Evolutionary conservation across 2,329 filamentous ascomycete species (phyloP).

Genomic region (Stemphylium lycopersici): DNA sequence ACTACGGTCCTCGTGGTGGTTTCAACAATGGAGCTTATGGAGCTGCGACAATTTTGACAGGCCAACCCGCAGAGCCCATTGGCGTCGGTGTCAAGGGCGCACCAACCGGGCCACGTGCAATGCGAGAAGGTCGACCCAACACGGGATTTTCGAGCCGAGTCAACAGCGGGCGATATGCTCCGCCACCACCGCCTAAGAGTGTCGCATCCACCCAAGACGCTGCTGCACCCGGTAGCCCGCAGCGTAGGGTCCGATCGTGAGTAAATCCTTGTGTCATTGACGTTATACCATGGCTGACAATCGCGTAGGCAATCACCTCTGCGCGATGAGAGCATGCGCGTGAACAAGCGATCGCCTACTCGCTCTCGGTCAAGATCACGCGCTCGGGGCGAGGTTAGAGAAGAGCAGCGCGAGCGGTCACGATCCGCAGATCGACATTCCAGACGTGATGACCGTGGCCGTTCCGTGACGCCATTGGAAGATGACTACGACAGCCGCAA

Average conservation of each 20-base stretch:
- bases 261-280: conserved; percentile 11
- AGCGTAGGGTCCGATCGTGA: conserved; percentile 40
- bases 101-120: conserved; percentile 91
- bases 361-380: conserved; percentile 51
- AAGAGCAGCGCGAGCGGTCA: conserved; percentile 28
- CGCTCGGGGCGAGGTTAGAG: conserved; percentile 29
- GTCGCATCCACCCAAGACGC: conserved; percentile 28
- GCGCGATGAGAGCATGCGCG: conserved; percentile 42
- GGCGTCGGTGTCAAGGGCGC: conserved; percentile 71
- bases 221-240: conserved; percentile 29
- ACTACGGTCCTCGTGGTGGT: conserved; percentile 54
- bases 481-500: conserved; percentile 46
- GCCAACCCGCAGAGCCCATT: conserved; percentile 44
- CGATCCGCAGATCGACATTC: conserved; percentile 53
- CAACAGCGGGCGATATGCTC: conserved; percentile 37
- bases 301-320: conserved; percentile 38
- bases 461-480: conserved; percentile 56
- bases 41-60: conserved; percentile 46
- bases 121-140: conserved; percentile 87
- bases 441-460: conserved; percentile 56
- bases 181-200: conserved; percentile 24
- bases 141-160: conserved; percentile 72
- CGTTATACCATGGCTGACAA: conserved; percentile 8
- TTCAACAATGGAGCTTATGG: conserved; percentile 48
- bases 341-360: conserved; percentile 49